A percentile compares a stretch with the other conserved stretches of the same genome.
Evolutionary conservation across 768 basidiomycete genomes (phyloP).

Genomic region (Pholiota molesta): DNA sequence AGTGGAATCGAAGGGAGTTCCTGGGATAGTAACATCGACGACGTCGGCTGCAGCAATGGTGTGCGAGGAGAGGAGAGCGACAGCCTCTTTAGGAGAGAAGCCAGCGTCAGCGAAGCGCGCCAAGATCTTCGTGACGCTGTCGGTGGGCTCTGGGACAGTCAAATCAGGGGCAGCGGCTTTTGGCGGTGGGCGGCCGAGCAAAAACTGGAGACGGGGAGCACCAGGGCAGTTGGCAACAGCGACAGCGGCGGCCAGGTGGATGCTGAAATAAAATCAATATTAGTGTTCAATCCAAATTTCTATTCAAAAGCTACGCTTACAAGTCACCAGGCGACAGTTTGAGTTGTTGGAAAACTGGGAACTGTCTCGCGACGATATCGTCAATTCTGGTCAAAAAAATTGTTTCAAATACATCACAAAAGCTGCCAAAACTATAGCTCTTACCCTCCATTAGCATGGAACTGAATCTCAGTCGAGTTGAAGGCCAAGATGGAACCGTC

Average conservation of each 20-base stretch:
- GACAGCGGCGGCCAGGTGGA: conserved; percentile 27
- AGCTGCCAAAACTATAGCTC: not conserved
- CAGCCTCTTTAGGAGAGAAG: conserved; percentile 25
- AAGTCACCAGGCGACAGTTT: conserved; percentile 21
- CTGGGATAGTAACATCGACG: conserved; percentile 27
- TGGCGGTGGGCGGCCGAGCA: conserved; percentile 30
- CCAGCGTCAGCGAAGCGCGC: conserved; percentile 29
- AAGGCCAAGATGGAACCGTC: conserved; percentile 32
- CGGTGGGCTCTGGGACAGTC: conserved; percentile 25
- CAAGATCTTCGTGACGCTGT: conserved; percentile 26
- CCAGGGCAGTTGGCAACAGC: conserved; percentile 38
- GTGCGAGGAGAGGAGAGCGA: conserved; percentile 27
- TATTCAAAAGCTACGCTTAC: no score
- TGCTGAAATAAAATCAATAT: conserved; percentile 5
- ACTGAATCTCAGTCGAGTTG: conserved; percentile 27
- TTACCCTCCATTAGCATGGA: conserved; percentile 20
- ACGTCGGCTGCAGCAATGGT: conserved; percentile 28
- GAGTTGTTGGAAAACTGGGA: conserved; percentile 18
- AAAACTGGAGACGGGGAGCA: conserved; percentile 33
- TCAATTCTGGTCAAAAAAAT: conserved; percentile 18
- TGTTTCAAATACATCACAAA: not conserved
- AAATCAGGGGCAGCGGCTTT: conserved; percentile 25
- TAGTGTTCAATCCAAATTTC: no score
- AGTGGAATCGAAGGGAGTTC: conserved; percentile 40
- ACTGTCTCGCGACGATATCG: conserved; percentile 21